Percentiles rank a stretch among this genome's conserved stretches.
These are phyloP conservation scores for Candida namnaoensis DNA, from an alignment of 805 yeast species.

Conservation along the genomic window DNA sequence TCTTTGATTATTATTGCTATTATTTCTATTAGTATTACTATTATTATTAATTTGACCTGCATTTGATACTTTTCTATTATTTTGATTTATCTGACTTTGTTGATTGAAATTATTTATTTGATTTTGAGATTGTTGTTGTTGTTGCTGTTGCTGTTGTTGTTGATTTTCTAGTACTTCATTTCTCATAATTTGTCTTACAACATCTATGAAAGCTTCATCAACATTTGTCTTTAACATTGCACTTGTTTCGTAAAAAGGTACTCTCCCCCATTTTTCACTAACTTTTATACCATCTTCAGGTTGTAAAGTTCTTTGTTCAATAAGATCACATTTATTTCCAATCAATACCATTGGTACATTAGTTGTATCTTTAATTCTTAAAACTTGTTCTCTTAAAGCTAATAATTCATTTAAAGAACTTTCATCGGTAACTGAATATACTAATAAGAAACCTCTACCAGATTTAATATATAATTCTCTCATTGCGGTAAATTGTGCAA, in stretches of 20 bases:
- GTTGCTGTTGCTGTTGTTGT: slow-evolving; percentile 5
- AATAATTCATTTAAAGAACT: slow-evolving; percentile 70
- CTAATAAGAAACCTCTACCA: slow-evolving; percentile 85
- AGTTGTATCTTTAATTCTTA: slow-evolving; percentile 68
- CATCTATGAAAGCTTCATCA: slow-evolving; percentile 83
- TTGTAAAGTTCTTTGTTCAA: slow-evolving; percentile 62
- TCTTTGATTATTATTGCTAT: background rate
- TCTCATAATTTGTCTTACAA: slow-evolving; percentile 82
- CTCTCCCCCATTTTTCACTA: slow-evolving; percentile 76
- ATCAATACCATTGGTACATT: slow-evolving; percentile 84
- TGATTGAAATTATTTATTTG: background rate
- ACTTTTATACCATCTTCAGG: slow-evolving; percentile 79
- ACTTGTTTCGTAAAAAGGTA: slow-evolving; percentile 87
- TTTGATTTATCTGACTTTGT: background rate
- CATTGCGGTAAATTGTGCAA: slow-evolving; percentile 95
- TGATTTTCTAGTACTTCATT: slow-evolving; percentile 35
- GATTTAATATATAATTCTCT: slow-evolving; percentile 80
- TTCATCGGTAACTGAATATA: slow-evolving; percentile 75
- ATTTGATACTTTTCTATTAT: background rate
- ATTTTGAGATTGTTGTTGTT: background rate
- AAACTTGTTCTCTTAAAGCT: slow-evolving; percentile 75
- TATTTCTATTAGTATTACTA: background rate
- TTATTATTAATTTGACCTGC: background rate
- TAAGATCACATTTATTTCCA: slow-evolving; percentile 86
- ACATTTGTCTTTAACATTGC: slow-evolving; percentile 89